Evolutionary conservation across 768 basidiomycete species (phyloP).

Genomic region (Boletellus emodensis): DNA sequence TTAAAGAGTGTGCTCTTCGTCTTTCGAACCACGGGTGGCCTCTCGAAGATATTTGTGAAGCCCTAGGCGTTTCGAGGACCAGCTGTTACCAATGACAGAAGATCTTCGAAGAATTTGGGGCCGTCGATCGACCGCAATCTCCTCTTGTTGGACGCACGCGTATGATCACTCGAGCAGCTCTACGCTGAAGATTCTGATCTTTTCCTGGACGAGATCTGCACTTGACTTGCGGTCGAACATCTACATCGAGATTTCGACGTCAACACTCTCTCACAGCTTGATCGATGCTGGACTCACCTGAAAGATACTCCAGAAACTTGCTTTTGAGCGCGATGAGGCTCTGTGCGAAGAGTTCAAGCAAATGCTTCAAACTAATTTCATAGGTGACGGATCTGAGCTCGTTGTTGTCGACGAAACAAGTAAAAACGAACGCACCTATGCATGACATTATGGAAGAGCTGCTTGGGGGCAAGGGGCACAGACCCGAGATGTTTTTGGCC

Average conservation of each 20-base stretch:
- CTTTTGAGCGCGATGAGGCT: neutral
- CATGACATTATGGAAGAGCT: constrained; percentile 26
- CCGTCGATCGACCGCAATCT: constrained; percentile 14
- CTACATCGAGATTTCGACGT: constrained; percentile 16
- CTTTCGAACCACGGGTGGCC: too few species aligned
- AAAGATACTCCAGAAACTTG: neutral
- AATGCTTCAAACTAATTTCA: neutral
- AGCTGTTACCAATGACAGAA: too few species aligned
- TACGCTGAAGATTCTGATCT: constrained; percentile 4
- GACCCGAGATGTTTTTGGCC: constrained; percentile 21
- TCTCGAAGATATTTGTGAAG: too few species aligned
- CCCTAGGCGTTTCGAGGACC: too few species aligned
- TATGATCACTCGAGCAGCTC: constrained; percentile 18
- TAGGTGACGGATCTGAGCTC: constrained; percentile 3
- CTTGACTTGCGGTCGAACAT: constrained; percentile 22
- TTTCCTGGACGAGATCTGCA: constrained; percentile 1
- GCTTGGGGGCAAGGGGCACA: constrained; percentile 17
- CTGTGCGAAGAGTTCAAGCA: neutral
- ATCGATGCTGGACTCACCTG: constrained; percentile 8
- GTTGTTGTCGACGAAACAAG: constrained; percentile 11
- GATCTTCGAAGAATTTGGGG: constrained; percentile 11
- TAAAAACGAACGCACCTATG: constrained; percentile 20
- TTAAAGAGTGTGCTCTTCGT: too few species aligned
- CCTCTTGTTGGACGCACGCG: constrained; percentile 18
- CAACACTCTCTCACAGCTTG: constrained; percentile 17